These are phyloP conservation scores for Entelexis paramagnoliae DNA, from an alignment of 1,139 yeast genomes.

Conservation along the genomic window DNA sequence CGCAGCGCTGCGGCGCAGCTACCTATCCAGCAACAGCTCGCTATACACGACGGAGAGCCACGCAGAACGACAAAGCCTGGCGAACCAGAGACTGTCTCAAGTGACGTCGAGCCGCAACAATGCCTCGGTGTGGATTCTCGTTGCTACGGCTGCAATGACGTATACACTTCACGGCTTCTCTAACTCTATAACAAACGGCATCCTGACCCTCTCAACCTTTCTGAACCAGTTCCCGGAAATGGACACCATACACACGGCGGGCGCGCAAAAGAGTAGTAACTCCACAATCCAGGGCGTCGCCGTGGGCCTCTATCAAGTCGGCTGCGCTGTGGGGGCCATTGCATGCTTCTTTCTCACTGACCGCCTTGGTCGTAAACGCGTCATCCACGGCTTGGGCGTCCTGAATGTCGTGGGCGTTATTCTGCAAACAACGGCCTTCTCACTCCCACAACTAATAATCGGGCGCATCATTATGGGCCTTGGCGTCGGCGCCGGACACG, in stretches of 20 bases:
- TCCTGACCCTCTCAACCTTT: conserved; percentile 37
- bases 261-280: conserved; percentile 2
- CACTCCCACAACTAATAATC: conserved; percentile 55
- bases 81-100: conserved; percentile 11
- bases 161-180: conserved; percentile 37
- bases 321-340: conserved; percentile 64
- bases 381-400: conserved; percentile 48
- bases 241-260: conserved; percentile 25
- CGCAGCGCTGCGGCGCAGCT: too few species aligned
- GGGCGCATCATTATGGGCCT: conserved; percentile 72
- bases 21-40: neutral
- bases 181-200: conserved; percentile 43
- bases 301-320: conserved; percentile 62
- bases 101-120: neutral
- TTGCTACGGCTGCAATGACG: conserved; percentile 19
- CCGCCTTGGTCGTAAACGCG: conserved; percentile 52
- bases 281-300: conserved; percentile 46
- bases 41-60: neutral
- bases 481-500: conserved; percentile 70
- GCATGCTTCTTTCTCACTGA: conserved; percentile 55
- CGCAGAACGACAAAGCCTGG: conserved; percentile 11
- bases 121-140: conserved; percentile 10
- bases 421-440: conserved; percentile 51
- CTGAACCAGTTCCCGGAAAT: conserved; percentile 36
- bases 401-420: conserved; percentile 55